phyloP scores from a whole-genome alignment of 805 yeast species.

The Lachancea kluyveri region DNA sequence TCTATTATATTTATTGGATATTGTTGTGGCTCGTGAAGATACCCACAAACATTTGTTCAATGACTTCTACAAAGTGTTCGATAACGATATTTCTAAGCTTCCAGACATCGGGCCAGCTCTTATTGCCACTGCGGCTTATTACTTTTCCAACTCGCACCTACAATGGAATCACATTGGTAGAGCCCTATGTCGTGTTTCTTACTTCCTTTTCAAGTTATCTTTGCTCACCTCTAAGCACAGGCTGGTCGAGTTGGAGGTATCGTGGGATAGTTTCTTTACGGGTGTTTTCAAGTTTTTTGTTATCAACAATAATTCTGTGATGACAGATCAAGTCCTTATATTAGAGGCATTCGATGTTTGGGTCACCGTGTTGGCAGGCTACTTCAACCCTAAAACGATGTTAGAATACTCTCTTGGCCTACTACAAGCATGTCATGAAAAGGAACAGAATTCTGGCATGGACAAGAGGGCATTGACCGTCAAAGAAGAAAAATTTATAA shows the following conservation, averaged over 20 bases:
- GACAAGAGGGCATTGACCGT: conserved; percentile 9
- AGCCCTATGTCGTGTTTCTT: conserved; percentile 54
- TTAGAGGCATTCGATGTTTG: conserved; percentile 56
- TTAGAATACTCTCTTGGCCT: conserved; percentile 14
- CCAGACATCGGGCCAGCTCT: conserved; percentile 50
- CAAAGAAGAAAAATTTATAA: conserved; percentile 45
- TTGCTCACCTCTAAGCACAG: conserved; percentile 20
- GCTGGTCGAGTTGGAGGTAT: conserved; percentile 20
- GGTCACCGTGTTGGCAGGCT: conserved; percentile 34
- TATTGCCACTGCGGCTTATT: conserved; percentile 38
- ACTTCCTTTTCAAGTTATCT: conserved; percentile 43
- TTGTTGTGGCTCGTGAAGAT: conserved; percentile 59
- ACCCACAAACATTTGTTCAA: conserved; percentile 55
- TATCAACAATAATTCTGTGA: conserved; percentile 39
- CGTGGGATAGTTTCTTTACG: conserved; percentile 29
- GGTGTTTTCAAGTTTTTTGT: conserved; percentile 40
- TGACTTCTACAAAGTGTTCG: conserved; percentile 36
- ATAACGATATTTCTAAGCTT: conserved; percentile 18
- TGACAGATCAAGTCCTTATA: conserved; percentile 58
- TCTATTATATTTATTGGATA: conserved; percentile 54
- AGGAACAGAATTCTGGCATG: conserved; percentile 11
- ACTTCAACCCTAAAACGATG: conserved; percentile 13
- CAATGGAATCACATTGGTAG: conserved; percentile 62
- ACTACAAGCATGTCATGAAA: conserved; percentile 20
- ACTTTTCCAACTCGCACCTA: conserved; percentile 42